phyloP scores from a whole-genome alignment of 805 yeast species.

The Teunomyces gatunensis region DNA sequence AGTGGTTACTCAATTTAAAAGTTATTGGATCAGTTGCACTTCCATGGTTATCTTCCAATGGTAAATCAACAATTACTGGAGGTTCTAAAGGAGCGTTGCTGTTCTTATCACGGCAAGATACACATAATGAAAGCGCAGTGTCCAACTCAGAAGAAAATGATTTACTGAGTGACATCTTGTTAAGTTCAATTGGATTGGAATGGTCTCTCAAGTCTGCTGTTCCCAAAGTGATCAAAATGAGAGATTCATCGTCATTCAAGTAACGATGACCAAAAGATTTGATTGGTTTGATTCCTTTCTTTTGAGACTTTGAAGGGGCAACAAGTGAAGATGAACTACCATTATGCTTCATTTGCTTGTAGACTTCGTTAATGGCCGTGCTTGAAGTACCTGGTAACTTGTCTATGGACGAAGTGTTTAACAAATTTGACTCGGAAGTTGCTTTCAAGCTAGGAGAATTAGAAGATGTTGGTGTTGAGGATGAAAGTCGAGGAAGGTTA shows the following conservation, averaged over 20 bases:
- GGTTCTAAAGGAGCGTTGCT: constrained; percentile 43
- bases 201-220: constrained; percentile 71
- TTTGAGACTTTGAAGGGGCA: constrained; percentile 15
- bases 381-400: constrained; percentile 34
- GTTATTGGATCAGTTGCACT: constrained; percentile 71
- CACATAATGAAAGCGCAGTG: constrained; percentile 76
- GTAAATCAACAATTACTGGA: constrained; percentile 69
- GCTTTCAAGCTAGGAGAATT: constrained; percentile 1
- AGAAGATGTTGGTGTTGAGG: constrained; percentile 8
- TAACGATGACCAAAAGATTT: constrained; percentile 86
- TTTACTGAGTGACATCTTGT: constrained; percentile 71
- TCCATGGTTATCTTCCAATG: constrained; percentile 74
- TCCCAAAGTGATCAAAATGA: constrained; percentile 82
- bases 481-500: constrained; percentile 21
- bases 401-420: constrained; percentile 33
- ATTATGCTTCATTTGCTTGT: constrained; percentile 35
- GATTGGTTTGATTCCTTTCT: constrained; percentile 46
- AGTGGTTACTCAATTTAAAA: constrained; percentile 54
- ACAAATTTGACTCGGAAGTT: background rate
- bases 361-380: constrained; percentile 34
- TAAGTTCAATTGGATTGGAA: constrained; percentile 61
- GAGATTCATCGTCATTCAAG: constrained; percentile 58
- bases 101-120: constrained; percentile 39
- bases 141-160: constrained; percentile 82
- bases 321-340: constrained; percentile 16